A percentile compares a stretch with the other conserved stretches of the same genome.
Evolutionary conservation across 208 protist genomes (phyloP).

Genomic region (Crithidia thermophila): DNA sequence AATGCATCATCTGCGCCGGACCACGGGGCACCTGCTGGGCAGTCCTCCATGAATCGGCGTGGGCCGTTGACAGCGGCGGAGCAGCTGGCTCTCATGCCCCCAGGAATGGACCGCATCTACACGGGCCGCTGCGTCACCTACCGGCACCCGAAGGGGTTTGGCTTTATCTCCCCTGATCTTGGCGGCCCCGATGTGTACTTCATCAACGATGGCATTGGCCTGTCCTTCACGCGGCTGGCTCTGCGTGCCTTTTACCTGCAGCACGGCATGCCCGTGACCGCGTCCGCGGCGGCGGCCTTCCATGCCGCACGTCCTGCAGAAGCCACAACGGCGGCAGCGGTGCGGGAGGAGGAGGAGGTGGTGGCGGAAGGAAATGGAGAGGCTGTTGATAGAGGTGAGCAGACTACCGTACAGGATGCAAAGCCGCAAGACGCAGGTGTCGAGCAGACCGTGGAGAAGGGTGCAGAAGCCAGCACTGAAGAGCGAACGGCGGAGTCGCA

Average conservation of each 20-base stretch:
- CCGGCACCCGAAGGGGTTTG: conserved; percentile 65
- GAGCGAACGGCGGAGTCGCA: too few species aligned
- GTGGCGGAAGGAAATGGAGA: not conserved
- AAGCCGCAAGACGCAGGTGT: too few species aligned
- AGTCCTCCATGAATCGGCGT: not conserved
- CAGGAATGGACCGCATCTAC: conserved; percentile 55
- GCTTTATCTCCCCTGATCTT: conserved; percentile 73
- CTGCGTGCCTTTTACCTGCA: conserved; percentile 47
- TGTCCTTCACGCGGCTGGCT: conserved; percentile 68
- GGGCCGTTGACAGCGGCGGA: conserved; percentile 52
- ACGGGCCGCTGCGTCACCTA: conserved; percentile 68
- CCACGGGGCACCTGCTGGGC: too few species aligned
- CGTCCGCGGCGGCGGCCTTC: conserved; percentile 17
- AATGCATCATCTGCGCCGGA: not conserved
- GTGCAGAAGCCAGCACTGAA: too few species aligned
- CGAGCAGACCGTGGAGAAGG: too few species aligned
- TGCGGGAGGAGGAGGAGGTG: not conserved
- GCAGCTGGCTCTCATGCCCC: conserved; percentile 71
- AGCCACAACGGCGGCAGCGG: not conserved
- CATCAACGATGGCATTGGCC: conserved; percentile 51
- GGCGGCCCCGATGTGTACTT: conserved; percentile 89
- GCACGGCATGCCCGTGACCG: conserved; percentile 28
- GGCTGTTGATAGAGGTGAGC: too few species aligned
- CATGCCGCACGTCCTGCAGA: not conserved
- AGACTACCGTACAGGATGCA: too few species aligned